Evolutionary conservation across 768 basidiomycete genomes (phyloP), one percentile per base, ranked within the genome.

Genomic region (Mycena galericulata): DNA sequence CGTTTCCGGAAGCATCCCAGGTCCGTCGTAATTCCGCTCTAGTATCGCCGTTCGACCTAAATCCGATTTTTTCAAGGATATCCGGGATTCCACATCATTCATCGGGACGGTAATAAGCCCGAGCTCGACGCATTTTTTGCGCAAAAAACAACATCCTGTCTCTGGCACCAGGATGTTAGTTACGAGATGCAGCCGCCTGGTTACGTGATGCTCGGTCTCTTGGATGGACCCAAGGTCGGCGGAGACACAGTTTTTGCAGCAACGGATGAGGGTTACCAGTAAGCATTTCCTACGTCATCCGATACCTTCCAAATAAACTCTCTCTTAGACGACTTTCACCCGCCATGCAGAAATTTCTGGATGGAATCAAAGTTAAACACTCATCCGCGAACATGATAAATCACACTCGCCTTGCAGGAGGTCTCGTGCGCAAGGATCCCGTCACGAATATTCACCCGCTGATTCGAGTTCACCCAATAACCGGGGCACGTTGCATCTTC

Each of bases 401-500:
- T 30, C 74, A 75, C 43, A 72, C 75, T 0, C 66, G 68, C 10
- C 55, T 67, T 14, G 62, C 67, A 1, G 74, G 75, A 2, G 76
- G 75, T n/a, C 73, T 76, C 18, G 72, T 77, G 40, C 70, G 77
- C n/a, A 75, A 76, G 43, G 78, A 75, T 36, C 73, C 76, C 14
- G 69, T 78, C 14, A 71, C 73, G 46, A 71, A 64, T 36, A 66
- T 76, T 17, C 78, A 79, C 57, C 78, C 77, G 1, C 68, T 79
- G n/a, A 68, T 79, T 18, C 75, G 76, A n/a, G 74, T 79, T 4
- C 78, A 79, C 49, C 76, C 78, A 17, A 73, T 79, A 6, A 79
- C 78, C 1, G 67, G 67, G 2, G 75, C 72, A 36, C 72, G 68
- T 40, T 75, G 72, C 54, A 41, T 78, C 17, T 77, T 77, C 62